Evolutionary conservation across 2,329 filamentous ascomycete genomes (phyloP).

Genomic region (Colletotrichum spaethianum): DNA sequence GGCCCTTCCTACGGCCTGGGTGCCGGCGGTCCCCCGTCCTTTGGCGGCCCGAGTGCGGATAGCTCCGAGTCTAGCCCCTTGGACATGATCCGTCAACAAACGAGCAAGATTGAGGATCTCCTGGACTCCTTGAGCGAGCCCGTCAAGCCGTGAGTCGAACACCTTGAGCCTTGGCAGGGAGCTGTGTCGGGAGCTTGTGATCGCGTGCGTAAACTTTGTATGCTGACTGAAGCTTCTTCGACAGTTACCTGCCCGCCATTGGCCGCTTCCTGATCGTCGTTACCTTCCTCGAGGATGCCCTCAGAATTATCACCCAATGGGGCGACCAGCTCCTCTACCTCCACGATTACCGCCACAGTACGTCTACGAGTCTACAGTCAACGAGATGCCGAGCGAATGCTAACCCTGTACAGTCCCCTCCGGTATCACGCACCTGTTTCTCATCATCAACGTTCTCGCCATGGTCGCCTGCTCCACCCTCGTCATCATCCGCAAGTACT

Average conservation of each 20-base stretch:
- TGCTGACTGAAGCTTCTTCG: conserved; percentile 45
- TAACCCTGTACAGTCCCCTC: conserved; percentile 75
- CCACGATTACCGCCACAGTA: conserved; percentile 93
- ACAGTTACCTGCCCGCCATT: conserved; percentile 92
- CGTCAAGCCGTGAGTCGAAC: conserved; percentile 86
- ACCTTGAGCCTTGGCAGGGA: conserved; percentile 25
- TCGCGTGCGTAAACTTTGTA: conserved; percentile 12
- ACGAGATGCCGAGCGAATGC: neutral
- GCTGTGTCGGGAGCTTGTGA: conserved; percentile 17
- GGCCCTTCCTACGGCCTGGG: conserved; percentile 42
- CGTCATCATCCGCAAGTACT: conserved; percentile 93
- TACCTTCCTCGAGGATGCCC: conserved; percentile 96
- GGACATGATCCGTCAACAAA: conserved; percentile 92
- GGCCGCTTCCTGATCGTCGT: conserved; percentile 98
- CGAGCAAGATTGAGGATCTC: conserved; percentile 97
- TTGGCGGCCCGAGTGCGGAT: conserved; percentile 39
- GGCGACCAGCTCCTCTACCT: conserved; percentile 93
- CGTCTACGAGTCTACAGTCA: conserved; percentile 52
- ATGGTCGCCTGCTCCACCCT: conserved; percentile 88
- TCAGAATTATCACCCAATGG: conserved; percentile 98
- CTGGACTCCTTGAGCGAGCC: conserved; percentile 91
- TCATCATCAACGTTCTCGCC: conserved; percentile 88
- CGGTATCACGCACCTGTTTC: conserved; percentile 93
- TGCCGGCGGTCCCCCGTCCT: conserved; percentile 40
- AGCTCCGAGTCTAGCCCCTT: conserved; percentile 78